A percentile compares a stretch with the other conserved stretches of the same genome.
Evolutionary conservation across 345 rosid genomes (phyloP).

Genomic region (thale cress (Arabidopsis thaliana)): TAIR10.1 NC_003076.8:23547001-23547500

Average conservation of each 20-base stretch:
- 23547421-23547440: slow-evolving; percentile 77
- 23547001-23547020: slow-evolving; percentile 48
- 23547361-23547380: slow-evolving; percentile 48
- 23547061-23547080: slow-evolving; percentile 64
- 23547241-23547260: slow-evolving; percentile 57
- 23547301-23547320: slow-evolving; percentile 60
- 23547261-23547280: slow-evolving; percentile 46
- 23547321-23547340: slow-evolving; percentile 59
- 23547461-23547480: slow-evolving; percentile 49
- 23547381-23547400: slow-evolving; percentile 49
- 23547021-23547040: slow-evolving; percentile 61
- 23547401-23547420: slow-evolving; percentile 61
- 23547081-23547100: neutral
- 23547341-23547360: slow-evolving; percentile 62
- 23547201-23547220: slow-evolving; percentile 58
- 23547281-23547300: slow-evolving; percentile 54
- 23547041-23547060: slow-evolving; percentile 53
- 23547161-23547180: slow-evolving; percentile 58
- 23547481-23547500: neutral
- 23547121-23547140: neutral
- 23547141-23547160: slow-evolving; percentile 57
- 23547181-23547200: slow-evolving; percentile 56
- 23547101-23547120: neutral
- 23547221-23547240: slow-evolving; percentile 66
- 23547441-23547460: slow-evolving; percentile 63